phyloP scores from a whole-genome alignment of 2,329 filamentous ascomycete genomes.

The Nemania sp. region DNA sequence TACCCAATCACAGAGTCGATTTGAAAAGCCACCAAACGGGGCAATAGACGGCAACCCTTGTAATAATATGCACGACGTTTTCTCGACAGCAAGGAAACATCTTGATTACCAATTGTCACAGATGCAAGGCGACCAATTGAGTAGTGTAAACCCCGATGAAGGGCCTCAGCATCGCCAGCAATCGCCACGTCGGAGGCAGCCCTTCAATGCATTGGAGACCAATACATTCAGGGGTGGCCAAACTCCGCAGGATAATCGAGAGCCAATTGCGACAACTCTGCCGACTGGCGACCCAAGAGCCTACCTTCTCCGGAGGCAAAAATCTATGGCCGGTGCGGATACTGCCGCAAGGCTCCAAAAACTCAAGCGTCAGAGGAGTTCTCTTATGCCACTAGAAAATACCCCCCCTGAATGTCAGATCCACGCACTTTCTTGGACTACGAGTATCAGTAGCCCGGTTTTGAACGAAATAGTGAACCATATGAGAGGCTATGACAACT shows the following conservation, averaged over 20 bases:
- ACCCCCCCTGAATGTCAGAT: constrained; percentile 27
- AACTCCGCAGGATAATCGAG: constrained; percentile 20
- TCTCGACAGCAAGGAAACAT: constrained; percentile 21
- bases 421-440: constrained; percentile 21
- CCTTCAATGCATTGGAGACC: constrained; percentile 17
- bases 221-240: constrained; percentile 9
- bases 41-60: background rate
- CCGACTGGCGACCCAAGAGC: constrained; percentile 37
- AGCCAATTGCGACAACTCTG: constrained; percentile 36
- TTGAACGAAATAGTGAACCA: constrained; percentile 19
- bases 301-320: constrained; percentile 40
- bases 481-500: constrained; percentile 32
- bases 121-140: background rate
- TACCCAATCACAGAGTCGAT: background rate
- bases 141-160: background rate
- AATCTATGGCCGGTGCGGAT: constrained; percentile 32
- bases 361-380: constrained; percentile 36
- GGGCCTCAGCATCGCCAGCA: constrained; percentile 6
- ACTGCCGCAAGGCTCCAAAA: constrained; percentile 26
- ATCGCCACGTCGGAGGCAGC: constrained; percentile 5
- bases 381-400: constrained; percentile 37
- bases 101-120: constrained; percentile 27
- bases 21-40: background rate
- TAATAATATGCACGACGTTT: constrained; percentile 11
- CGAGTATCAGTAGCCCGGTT: constrained; percentile 14